A percentile compares a stretch with the other conserved stretches of the same genome.
Evolutionary conservation across 495 filamentous ascomycete species (phyloP).

Genomic region (Tetracladium setigerum): DNA sequence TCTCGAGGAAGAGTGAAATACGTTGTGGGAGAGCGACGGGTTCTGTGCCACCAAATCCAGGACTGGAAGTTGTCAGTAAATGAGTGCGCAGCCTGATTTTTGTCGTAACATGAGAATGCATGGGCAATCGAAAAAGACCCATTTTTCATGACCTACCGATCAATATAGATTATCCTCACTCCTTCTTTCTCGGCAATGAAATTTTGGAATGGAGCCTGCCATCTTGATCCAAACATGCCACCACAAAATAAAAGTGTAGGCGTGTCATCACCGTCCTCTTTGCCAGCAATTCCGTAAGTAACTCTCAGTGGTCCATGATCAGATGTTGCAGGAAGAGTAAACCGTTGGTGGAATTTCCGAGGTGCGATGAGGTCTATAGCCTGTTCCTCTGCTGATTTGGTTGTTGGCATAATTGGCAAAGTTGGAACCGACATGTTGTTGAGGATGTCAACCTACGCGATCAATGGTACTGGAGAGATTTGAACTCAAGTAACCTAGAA

Average conservation of each 20-base stretch:
- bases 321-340: conserved; percentile 13
- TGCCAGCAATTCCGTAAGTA: conserved; percentile 14
- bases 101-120: too few species aligned
- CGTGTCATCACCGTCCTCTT: conserved; percentile 5
- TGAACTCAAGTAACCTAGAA: too few species aligned
- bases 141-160: conserved; percentile 10
- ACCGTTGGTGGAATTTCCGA: conserved; percentile 11
- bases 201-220: background rate
- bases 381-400: background rate
- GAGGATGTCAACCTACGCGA: too few species aligned
- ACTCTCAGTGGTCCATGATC: conserved; percentile 14
- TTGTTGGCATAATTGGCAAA: background rate
- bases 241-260: conserved; percentile 16
- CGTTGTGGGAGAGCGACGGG: conserved; percentile 29
- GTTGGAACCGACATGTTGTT: background rate
- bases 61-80: conserved; percentile 6
- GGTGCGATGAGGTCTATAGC: conserved; percentile 8
- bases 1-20: conserved; percentile 34
- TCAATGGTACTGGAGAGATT: too few species aligned
- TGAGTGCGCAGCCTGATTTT: too few species aligned
- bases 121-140: too few species aligned
- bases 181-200: conserved; percentile 10
- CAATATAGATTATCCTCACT: conserved; percentile 12
- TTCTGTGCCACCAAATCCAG: conserved; percentile 39
- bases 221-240: conserved; percentile 15